phyloP scores from a whole-genome alignment of 768 basidiomycete genomes.

The Hygrocybe punicea region DNA sequence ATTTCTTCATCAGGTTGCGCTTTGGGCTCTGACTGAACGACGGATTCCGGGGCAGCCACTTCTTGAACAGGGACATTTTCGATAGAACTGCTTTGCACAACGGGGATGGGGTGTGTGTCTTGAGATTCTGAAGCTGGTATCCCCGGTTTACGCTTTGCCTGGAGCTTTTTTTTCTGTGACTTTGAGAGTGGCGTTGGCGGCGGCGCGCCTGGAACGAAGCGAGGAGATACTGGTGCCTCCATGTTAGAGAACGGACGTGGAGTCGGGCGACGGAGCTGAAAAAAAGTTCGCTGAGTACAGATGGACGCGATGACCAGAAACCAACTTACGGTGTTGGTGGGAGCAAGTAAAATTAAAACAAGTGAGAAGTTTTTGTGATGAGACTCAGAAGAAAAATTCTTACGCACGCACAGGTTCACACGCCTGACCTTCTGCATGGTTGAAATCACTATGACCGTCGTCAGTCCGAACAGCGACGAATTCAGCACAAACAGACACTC shows the following conservation, averaged over 20 bases:
- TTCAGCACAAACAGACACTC: constrained; percentile 49
- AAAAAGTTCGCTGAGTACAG: no score
- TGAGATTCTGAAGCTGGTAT: constrained; percentile 42
- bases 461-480: constrained; percentile 26
- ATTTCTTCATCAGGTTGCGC: constrained; percentile 45
- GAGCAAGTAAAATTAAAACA: not conserved
- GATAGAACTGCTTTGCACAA: constrained; percentile 39
- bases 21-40: constrained; percentile 38
- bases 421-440: not conserved
- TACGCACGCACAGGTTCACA: not conserved
- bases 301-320: no score
- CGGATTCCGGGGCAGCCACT: constrained; percentile 38
- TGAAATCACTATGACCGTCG: not conserved
- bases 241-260: constrained; percentile 1
- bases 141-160: constrained; percentile 33
- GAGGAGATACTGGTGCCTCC: constrained; percentile 30
- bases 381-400: not conserved
- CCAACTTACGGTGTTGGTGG: not conserved
- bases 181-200: constrained; percentile 59
- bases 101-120: constrained; percentile 41
- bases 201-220: constrained; percentile 76
- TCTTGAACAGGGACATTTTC: constrained; percentile 50
- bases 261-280: not conserved
- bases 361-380: not conserved
- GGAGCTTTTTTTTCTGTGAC: constrained; percentile 68